Percentiles rank a stretch among this genome's conserved stretches.
Evolutionary conservation across 1,139 yeast genomes (phyloP).

Genomic region (Williopsis jadinii): DNA sequence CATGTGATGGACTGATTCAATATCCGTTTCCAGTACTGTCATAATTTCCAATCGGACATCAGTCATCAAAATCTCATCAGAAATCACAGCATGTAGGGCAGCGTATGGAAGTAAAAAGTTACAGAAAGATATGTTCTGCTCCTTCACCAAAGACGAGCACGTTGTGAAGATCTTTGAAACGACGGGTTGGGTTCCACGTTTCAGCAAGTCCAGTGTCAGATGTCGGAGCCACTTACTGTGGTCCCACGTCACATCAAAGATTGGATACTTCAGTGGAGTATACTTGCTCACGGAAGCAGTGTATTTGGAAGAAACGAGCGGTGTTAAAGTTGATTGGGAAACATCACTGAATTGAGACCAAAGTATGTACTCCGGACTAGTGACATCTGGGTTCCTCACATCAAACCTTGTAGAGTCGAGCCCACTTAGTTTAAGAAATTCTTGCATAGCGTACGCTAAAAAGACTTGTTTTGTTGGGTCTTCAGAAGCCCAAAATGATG

Average conservation of each 20-base stretch:
- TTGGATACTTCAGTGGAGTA: constrained; percentile 37
- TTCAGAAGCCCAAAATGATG: constrained; percentile 82
- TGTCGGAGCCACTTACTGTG: constrained; percentile 64
- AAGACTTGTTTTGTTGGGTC: constrained; percentile 82
- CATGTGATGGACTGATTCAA: constrained; percentile 42
- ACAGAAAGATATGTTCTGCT: constrained; percentile 64
- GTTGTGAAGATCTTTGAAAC: constrained; percentile 46
- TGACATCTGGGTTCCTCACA: constrained; percentile 25
- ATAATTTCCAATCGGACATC: constrained; percentile 53
- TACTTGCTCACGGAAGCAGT: constrained; percentile 45
- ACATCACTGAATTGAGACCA: constrained; percentile 66
- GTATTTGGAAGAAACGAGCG: constrained; percentile 69
- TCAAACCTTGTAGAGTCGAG: constrained; percentile 33
- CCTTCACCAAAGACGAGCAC: constrained; percentile 60
- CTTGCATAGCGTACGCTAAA: constrained; percentile 87
- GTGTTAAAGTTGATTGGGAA: constrained; percentile 69
- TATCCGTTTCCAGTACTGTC: constrained; percentile 44
- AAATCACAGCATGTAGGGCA: constrained; percentile 56
- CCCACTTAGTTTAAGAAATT: constrained; percentile 61
- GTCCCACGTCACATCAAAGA: constrained; percentile 35
- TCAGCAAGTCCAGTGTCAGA: constrained; percentile 59
- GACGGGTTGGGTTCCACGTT: constrained; percentile 36
- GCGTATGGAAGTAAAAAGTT: constrained; percentile 76
- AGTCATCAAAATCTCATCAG: constrained; percentile 30
- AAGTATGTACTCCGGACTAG: constrained; percentile 29